A percentile compares a stretch with the other conserved stretches of the same genome.
These are phyloP conservation scores for Urostyla sp. DNA, from an alignment of 73 alveolate species.

Conservation along the genomic window DNA sequence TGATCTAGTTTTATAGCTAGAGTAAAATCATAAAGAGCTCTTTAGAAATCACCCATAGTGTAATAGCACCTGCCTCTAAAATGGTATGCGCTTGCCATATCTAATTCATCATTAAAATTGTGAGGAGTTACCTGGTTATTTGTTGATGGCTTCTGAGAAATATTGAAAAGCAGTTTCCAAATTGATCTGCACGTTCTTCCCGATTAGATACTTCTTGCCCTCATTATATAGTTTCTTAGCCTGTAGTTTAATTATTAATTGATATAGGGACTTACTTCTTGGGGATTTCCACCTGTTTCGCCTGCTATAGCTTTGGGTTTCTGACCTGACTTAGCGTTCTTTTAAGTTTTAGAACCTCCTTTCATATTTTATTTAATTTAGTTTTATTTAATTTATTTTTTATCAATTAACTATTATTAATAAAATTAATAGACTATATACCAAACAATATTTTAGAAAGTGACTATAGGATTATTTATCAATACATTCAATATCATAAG, in stretches of 20 bases:
- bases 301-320: conserved; percentile 32
- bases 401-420: neutral
- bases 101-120: neutral
- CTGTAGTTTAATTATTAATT: neutral
- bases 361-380: conserved; percentile 3
- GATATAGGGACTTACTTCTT: neutral
- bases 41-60: conserved; percentile 68
- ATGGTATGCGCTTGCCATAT: conserved; percentile 70
- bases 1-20: conserved; percentile 65
- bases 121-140: conserved; percentile 11
- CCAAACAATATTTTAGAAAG: neutral
- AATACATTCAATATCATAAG: too few species aligned
- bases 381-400: neutral
- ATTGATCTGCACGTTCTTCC: conserved; percentile 11
- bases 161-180: conserved; percentile 72
- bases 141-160: conserved; percentile 79
- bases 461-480: too few species aligned
- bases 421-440: neutral
- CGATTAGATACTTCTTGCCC: conserved; percentile 22
- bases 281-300: conserved; percentile 29
- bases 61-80: conserved; percentile 77
- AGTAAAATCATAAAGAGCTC: conserved; percentile 83
- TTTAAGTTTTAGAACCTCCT: neutral
- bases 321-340: neutral
- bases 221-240: conserved; percentile 22